Base-by-base conservation (phyloP, 148 eudicot genomes). In the Diospyros lotus region DNA sequence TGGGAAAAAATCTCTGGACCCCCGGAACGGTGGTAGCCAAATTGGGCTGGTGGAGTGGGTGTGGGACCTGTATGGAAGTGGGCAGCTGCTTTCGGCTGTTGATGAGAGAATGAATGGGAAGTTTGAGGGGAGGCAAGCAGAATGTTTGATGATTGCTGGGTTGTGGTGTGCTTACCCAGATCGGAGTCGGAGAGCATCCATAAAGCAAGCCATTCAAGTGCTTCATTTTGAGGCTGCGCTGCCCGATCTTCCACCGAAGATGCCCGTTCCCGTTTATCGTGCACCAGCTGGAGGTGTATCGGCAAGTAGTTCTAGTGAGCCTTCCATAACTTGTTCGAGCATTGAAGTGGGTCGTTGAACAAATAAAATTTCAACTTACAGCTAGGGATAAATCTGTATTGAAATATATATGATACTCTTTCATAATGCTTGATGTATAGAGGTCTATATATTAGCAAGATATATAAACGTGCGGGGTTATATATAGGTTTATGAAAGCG, bases 161-260 rank as follows among this genome's bases (percentile, higher is more conserved):
- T 62, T 87, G 50, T 89, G 93, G 89, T 86, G 89, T 78, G 85
- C 84, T 46, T 86, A 89, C 58, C 90, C 90, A 3, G 86, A 89
- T 54, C 44, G 58, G 4, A 81, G 54, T 9, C 12, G 45, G 43
- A 67, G 93, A 55, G 91, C 93, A 5, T 82, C 89, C 0, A 86
- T 87, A 50, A 73, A 79, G 72, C 89, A 87, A 81, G 91, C 76
- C 0, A 71, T 73, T 40, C 80, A 74, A 15, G 88, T 76, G 17
- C 82, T 89, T 1, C 82, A 76, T 68, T 84, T 75, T 64, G 90
- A 89, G 69, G 75, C 82, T 1, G 70, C 80, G 4, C 42, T 77
- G 62, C 88, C 86, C 0, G 76, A 4, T 58, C 70, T 83, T 72
- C 81, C 86, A 1, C 17, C 18, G 2, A 70, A 71, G 14, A 64